Evolutionary conservation across 2,329 filamentous ascomycete genomes (phyloP), one percentile per base, ranked within the genome.

Genomic region (Talaromyces sp.): DNA sequence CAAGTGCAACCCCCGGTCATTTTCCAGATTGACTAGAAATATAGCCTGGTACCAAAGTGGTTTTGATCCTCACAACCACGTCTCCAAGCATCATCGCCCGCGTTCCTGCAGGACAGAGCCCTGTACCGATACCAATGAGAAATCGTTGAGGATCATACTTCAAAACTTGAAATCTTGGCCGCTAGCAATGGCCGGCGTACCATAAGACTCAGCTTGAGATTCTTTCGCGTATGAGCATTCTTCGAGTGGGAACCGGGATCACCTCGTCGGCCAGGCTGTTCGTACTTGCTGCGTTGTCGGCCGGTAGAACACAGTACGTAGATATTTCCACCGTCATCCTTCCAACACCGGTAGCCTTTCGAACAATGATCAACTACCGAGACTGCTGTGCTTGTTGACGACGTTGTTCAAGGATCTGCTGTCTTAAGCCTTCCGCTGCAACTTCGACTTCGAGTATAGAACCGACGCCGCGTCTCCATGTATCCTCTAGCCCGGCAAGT

Each of bases 381-480:
- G 67, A 69, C 56, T 75, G 71, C 66, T 75, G 73, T 25, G 75
- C 74, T 54, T 71, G 65, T 63, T 75, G 72, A 46, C 76, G 72
- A 65, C 88, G 82, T 73, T 83, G 82, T 69, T 88, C 86, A 64
- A 92, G 72, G 58, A 92, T 85, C 76, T 90, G 83, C 68, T 80
- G 79, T 71, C 86, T 82, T 69, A 97, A 70, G 56, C 82, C 83
- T 77, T 96, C 91, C 9, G 88, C 88, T 0, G 92, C 95, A 60
- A 93, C 83, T 80, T 97, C 91, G 0, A 91, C 90, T 83, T 97
- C 92, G 42, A 98, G 79, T 54, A 95, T 88, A 64, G 86, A 84
- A 2, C 90, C 89, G 1, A 98, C 85, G 25, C 91, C 91, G 57
- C 81, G 83, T 76, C 84, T 87, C 93, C 93, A 98, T 2, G 84